Conservation (phyloP, 2,329 filamentous ascomycete genomes). For the Dactylellina parvicollis region DNA sequence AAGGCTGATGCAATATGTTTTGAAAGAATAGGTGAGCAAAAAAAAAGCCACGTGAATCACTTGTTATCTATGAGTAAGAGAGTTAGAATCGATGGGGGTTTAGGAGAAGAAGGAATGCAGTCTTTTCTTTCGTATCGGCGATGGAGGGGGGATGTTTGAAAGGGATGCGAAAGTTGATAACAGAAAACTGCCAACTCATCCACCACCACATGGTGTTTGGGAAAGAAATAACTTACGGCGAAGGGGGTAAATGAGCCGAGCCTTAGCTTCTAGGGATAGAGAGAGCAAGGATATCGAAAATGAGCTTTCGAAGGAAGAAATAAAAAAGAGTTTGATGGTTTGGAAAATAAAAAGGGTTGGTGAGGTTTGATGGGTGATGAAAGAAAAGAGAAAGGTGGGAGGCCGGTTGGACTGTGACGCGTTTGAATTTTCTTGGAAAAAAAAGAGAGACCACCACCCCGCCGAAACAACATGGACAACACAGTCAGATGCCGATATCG, state of each 20-base stretch:
- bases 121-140: neutral
- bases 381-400: constrained; percentile 26
- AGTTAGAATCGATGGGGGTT: constrained; percentile 15
- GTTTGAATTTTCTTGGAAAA: constrained; percentile 42
- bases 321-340: constrained; percentile 5
- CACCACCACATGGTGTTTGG: constrained; percentile 9
- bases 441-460: no score
- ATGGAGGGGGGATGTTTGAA: constrained; percentile 1
- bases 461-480: constrained; percentile 48
- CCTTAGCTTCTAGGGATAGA: constrained; percentile 9
- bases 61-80: neutral
- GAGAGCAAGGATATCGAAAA: neutral
- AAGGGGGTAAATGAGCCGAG: constrained; percentile 13
- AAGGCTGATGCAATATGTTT: neutral
- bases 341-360: constrained; percentile 7
- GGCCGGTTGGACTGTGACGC: constrained; percentile 37
- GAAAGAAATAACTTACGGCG: constrained; percentile 17
- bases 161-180: constrained; percentile 24
- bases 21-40: neutral
- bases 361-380: constrained; percentile 17
- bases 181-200: constrained; percentile 24
- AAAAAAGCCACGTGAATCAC: neutral
- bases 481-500: neutral
- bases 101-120: neutral
- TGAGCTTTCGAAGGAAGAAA: neutral